Evolutionary conservation across 768 basidiomycete genomes (phyloP), one percentile per base, ranked within the genome.

Genomic region (button mushroom (Agaricus bisporus)): DNA sequence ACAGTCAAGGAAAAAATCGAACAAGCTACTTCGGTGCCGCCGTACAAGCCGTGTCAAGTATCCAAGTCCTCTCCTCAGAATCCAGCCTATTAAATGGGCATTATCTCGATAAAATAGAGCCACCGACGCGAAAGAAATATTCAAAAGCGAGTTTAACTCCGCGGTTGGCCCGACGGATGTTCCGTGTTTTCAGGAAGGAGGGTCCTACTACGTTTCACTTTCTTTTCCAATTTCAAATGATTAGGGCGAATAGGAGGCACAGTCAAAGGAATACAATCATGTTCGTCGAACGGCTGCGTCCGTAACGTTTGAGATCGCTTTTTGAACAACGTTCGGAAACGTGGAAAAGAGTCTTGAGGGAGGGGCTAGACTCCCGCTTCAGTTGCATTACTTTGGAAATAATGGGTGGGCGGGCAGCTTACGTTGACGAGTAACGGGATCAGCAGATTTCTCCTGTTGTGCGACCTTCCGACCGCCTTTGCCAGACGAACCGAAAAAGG

Each of bases 211-310:
- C 49, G 49, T 14, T 51, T 54, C 14, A 15, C 37, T 10, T 49
- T 41, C 35, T 48, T 53, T 14, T 9, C 22, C 6, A 18, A 35
- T 14, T 12, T n/a, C 26, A 35, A 25, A 9, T 49, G 32, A 12
- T 20, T n/a, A 38, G 50, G 45, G 25, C 22, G 4, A 4, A 55
- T 25, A 18, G 59, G 58, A 20, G 65, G 59, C 22, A 66, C 52
- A 2, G 83, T 83, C 5, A 73, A 67, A 17, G 80, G 76, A 59
- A 80, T 78, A 65, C 81, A 83, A 61, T 81, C 84, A 1, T 83
- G 82, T 4, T 81, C 82, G 54, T 79, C 77, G 58, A 85, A 86
- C 2, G 84, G 83, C 46, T 80, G 71, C 1, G 83, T 85, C 29
- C 76, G 63, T 18, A 69, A 60, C 0, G 67, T 61, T 47, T 66